phyloP scores from a whole-genome alignment of 352 stramenopile species.

The Phytophthora podocarpi region DNA sequence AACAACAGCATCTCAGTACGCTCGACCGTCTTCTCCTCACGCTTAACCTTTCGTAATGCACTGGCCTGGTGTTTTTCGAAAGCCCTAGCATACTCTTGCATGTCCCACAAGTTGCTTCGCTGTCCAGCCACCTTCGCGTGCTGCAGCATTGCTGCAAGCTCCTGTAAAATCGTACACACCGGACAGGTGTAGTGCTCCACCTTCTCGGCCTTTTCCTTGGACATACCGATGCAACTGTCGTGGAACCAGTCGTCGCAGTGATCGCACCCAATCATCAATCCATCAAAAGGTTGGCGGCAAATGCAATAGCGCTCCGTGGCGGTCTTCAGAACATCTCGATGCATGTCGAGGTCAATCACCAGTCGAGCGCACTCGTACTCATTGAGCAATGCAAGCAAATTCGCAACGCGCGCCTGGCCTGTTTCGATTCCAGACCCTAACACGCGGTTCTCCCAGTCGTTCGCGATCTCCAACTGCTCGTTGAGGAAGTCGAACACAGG shows the following conservation, averaged over 20 bases:
- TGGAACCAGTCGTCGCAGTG: conserved; percentile 91
- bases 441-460: conserved; percentile 82
- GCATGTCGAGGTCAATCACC: conserved; percentile 88
- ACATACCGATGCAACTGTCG: conserved; percentile 90
- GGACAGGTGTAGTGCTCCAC: conserved; percentile 96
- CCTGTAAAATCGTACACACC: conserved; percentile 91
- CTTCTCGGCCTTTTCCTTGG: conserved; percentile 94
- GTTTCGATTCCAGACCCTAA: conserved; percentile 77
- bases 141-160: conserved; percentile 73
- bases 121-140: conserved; percentile 46
- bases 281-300: conserved; percentile 90
- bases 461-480: conserved; percentile 77
- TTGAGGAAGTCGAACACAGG: conserved; percentile 81
- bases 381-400: conserved; percentile 69
- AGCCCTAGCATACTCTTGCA: conserved; percentile 82
- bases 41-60: conserved; percentile 79
- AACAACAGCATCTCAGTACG: conserved; percentile 76
- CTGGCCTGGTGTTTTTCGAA: conserved; percentile 84
- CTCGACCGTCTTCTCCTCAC: conserved; percentile 86
- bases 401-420: conserved; percentile 76
- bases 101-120: conserved; percentile 81
- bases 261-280: conserved; percentile 90
- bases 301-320: conserved; percentile 92
- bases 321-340: conserved; percentile 91
- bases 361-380: conserved; percentile 82